These are phyloP conservation scores for Castanea crenata DNA, from an alignment of 306 rosid species.

Conservation along the genomic window DNA sequence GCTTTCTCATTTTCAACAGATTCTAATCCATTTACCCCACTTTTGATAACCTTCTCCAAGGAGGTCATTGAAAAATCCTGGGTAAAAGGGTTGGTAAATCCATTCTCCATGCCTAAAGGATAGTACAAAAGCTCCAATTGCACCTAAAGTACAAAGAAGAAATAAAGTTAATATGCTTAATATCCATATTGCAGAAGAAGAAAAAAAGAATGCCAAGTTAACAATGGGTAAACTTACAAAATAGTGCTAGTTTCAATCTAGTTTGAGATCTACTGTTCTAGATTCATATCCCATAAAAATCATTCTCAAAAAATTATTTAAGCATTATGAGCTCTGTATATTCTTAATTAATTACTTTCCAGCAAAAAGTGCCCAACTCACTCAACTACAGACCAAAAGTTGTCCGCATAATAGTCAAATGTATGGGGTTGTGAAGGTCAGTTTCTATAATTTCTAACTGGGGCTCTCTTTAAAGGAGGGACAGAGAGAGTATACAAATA, in stretches of 20 bases:
- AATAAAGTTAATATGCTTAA: neutral
- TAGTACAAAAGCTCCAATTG: constrained; percentile 90
- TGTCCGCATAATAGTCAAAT: neutral
- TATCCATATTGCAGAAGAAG: constrained; percentile 14
- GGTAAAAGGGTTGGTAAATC: constrained; percentile 75
- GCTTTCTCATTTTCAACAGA: constrained; percentile 56
- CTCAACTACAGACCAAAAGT: neutral
- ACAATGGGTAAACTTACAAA: neutral
- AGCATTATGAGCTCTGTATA: neutral
- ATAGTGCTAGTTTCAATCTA: neutral
- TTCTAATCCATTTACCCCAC: constrained; percentile 59
- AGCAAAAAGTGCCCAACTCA: neutral
- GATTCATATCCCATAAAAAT: neutral
- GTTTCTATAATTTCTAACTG: neutral
- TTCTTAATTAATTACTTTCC: neutral
- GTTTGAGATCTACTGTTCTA: neutral
- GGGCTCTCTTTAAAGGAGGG: neutral
- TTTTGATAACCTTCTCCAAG: constrained; percentile 80
- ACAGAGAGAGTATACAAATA: neutral
- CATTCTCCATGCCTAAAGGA: constrained; percentile 78
- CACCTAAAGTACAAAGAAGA: constrained; percentile 50
- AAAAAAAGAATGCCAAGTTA: neutral
- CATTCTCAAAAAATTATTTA: neutral
- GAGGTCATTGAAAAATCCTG: constrained; percentile 66
- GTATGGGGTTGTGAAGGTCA: neutral